A percentile compares a stretch with the other conserved stretches of the same genome.
phyloP scores from a whole-genome alignment of 352 stramenopile species.

The Pythium biforme region DNA sequence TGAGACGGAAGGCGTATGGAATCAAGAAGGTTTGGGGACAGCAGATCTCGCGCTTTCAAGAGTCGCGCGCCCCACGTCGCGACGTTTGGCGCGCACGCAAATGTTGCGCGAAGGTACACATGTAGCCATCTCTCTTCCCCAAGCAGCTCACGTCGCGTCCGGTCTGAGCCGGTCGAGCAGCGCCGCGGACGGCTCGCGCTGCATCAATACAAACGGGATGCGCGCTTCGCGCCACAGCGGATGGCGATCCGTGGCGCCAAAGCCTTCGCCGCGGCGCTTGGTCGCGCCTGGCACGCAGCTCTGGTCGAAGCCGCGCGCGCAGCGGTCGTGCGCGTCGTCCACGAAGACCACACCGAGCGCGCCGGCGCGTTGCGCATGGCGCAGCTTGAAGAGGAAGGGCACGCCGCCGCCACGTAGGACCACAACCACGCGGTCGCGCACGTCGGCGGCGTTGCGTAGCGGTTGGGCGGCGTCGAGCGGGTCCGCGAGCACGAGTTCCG shows the following conservation, averaged over 20 bases:
- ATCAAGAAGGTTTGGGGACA: not conserved
- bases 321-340: slow-evolving; percentile 42
- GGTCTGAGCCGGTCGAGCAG: slow-evolving; percentile 27
- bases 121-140: slow-evolving; percentile 25
- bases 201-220: slow-evolving; percentile 62
- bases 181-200: slow-evolving; percentile 32
- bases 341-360: slow-evolving; percentile 66
- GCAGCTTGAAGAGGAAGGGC: slow-evolving; percentile 69
- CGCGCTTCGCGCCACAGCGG: slow-evolving; percentile 47
- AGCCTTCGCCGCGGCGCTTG: slow-evolving; percentile 48
- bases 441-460: slow-evolving; percentile 45
- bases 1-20: not conserved
- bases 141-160: slow-evolving; percentile 8
- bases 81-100: slow-evolving; percentile 23
- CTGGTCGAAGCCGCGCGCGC: slow-evolving; percentile 58
- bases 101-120: slow-evolving; percentile 25
- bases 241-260: slow-evolving; percentile 53
- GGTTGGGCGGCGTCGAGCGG: slow-evolving; percentile 52
- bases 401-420: slow-evolving; percentile 42
- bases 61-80: slow-evolving; percentile 4
- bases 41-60: slow-evolving; percentile 19
- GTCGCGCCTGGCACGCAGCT: slow-evolving; percentile 61
- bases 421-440: slow-evolving; percentile 61
- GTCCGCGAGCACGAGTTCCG: slow-evolving; percentile 63
- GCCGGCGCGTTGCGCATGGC: slow-evolving; percentile 58